Evolutionary conservation across 257 asterid genomes (phyloP).

Genomic region (Solanum habrochaites): DNA sequence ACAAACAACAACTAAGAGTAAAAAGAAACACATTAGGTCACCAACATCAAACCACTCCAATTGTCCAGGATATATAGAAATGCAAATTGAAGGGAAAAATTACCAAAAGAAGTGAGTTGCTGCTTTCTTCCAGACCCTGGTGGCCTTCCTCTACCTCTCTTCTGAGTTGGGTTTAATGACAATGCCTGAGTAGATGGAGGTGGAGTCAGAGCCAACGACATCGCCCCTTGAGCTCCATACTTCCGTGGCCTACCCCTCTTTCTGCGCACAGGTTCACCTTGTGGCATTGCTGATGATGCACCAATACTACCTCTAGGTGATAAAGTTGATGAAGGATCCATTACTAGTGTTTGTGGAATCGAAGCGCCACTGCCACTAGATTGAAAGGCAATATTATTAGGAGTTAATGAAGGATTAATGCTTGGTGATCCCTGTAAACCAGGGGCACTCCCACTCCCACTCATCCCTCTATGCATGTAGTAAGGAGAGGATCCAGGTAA

Average conservation of each 20-base stretch:
- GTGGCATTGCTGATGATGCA: slow-evolving; percentile 37
- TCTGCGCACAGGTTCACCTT: slow-evolving; percentile 58
- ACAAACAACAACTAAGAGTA: neutral
- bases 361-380: slow-evolving; percentile 37
- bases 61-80: neutral
- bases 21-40: neutral
- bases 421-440: slow-evolving; percentile 31
- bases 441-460: slow-evolving; percentile 10
- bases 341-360: slow-evolving; percentile 30
- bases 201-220: slow-evolving; percentile 33
- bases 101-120: slow-evolving; percentile 45
- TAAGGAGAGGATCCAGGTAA: slow-evolving; percentile 36
- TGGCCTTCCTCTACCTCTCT: slow-evolving; percentile 66
- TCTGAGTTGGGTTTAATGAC: slow-evolving; percentile 28
- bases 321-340: slow-evolving; percentile 47
- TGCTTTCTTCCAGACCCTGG: slow-evolving; percentile 61
- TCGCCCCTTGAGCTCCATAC: slow-evolving; percentile 55
- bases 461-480: slow-evolving; percentile 27
- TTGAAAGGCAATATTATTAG: slow-evolving; percentile 37
- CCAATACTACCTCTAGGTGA: slow-evolving; percentile 38
- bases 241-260: slow-evolving; percentile 81
- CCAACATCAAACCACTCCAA: neutral
- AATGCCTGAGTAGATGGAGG: slow-evolving; percentile 33
- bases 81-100: neutral
- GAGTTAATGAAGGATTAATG: slow-evolving; percentile 36